Percentiles rank a stretch among this genome's conserved stretches.
Conservation (phyloP, 2,329 filamentous ascomycete genomes). For the Pseudogymnoascus sp. region DNA sequence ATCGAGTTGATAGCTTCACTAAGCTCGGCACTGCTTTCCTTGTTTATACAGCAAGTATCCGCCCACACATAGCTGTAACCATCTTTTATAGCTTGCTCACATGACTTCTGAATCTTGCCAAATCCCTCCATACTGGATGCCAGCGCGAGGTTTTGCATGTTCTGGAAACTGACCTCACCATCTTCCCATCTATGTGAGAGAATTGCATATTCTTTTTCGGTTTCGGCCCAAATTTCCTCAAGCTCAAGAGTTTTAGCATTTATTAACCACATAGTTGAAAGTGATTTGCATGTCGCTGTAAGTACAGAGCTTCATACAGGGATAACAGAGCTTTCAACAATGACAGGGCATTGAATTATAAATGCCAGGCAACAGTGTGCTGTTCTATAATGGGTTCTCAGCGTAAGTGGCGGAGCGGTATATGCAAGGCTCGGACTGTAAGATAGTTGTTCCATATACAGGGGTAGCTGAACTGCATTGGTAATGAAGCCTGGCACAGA, state of each 20-base stretch:
- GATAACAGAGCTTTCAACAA: background rate
- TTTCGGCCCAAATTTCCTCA: background rate
- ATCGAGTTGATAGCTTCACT: constrained; percentile 21
- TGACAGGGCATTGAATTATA: too few relatives aligned
- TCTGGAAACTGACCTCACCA: constrained; percentile 12
- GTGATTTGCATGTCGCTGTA: background rate
- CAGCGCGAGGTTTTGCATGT: background rate
- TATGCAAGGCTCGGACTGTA: too few relatives aligned
- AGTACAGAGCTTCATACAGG: background rate
- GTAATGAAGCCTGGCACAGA: too few relatives aligned
- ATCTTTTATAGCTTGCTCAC: constrained; percentile 9
- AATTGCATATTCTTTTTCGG: constrained; percentile 11
- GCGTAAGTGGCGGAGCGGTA: too few relatives aligned
- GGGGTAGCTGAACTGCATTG: too few relatives aligned
- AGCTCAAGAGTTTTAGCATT: background rate
- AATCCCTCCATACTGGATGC: constrained; percentile 16
- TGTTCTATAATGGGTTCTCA: too few relatives aligned
- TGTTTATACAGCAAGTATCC: constrained; percentile 18
- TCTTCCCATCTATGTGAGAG: constrained; percentile 14
- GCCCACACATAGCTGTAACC: constrained; percentile 11
- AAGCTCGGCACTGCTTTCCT: constrained; percentile 15
- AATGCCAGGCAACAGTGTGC: too few relatives aligned
- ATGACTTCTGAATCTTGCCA: constrained; percentile 12
- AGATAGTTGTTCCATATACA: background rate
- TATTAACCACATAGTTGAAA: background rate